Conservation (phyloP, 331 rosid genomes). For the Telfairia occidentalis region DNA sequence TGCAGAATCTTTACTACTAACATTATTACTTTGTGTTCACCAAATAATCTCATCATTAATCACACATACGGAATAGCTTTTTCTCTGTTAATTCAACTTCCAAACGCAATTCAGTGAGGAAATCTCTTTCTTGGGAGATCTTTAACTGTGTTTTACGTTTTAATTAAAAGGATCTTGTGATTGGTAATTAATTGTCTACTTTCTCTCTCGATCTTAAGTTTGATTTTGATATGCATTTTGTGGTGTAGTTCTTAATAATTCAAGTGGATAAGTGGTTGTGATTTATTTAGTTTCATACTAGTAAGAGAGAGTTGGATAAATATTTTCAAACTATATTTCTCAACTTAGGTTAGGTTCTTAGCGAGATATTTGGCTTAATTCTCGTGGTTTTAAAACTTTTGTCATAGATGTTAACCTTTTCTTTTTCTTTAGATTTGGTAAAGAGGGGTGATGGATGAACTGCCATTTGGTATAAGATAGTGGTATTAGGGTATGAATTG, state of each 20-base stretch:
- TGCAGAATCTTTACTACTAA: not conserved
- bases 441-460: no score
- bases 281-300: no score
- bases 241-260: not conserved
- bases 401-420: no score
- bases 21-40: not conserved
- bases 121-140: not conserved
- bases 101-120: not conserved
- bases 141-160: not conserved
- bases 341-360: no score
- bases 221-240: not conserved
- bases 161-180: not conserved
- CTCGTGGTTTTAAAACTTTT: no score
- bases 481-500: no score
- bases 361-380: no score
- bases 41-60: not conserved
- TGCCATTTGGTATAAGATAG: no score
- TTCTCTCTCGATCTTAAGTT: not conserved
- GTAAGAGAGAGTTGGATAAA: no score
- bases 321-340: no score
- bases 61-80: not conserved
- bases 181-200: not conserved
- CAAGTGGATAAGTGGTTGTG: not conserved
- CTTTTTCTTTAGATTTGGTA: no score
- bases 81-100: not conserved